Conservation (phyloP, 1,284 basidiomycete genomes). For the Trametes versicolor region DNA sequence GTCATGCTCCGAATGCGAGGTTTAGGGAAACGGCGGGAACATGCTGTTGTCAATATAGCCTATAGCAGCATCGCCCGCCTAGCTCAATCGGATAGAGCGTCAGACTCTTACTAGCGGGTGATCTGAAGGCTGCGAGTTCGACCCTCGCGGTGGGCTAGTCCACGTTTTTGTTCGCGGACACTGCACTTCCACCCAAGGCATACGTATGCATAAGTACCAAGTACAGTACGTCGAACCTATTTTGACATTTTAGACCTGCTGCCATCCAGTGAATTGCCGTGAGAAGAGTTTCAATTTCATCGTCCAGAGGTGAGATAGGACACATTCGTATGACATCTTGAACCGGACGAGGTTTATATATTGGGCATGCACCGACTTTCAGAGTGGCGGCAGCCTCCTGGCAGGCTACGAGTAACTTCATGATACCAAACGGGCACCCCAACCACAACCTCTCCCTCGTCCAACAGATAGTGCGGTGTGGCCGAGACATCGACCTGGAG, state of each 20-base stretch:
- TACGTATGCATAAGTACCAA: too few species aligned
- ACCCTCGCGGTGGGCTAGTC: conserved; percentile 88
- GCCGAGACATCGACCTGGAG: conserved; percentile 5
- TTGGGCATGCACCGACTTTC: background rate
- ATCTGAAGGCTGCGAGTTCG: conserved; percentile 92
- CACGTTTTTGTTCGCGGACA: background rate
- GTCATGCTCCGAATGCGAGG: too few species aligned
- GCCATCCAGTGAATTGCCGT: too few species aligned
- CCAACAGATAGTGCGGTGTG: background rate
- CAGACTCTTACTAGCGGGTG: conserved; percentile 61
- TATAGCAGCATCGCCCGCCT: conserved; percentile 68
- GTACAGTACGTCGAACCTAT: too few species aligned
- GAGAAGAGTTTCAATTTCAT: too few species aligned
- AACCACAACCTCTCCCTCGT: background rate
- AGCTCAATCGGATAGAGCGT: conserved; percentile 91
- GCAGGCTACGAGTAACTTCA: background rate
- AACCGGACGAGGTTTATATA: too few species aligned
- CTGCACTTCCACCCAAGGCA: too few species aligned
- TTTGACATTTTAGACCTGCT: too few species aligned
- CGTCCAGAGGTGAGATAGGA: too few species aligned
- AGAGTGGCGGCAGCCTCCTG: background rate
- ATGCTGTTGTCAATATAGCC: too few species aligned
- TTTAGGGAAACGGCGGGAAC: too few species aligned
- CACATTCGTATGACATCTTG: too few species aligned
- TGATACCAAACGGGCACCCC: background rate